Evolutionary conservation across 1,284 basidiomycete species (phyloP), one percentile per base, ranked within the genome.

Genomic region (Ganoderma resinaceum): DNA sequence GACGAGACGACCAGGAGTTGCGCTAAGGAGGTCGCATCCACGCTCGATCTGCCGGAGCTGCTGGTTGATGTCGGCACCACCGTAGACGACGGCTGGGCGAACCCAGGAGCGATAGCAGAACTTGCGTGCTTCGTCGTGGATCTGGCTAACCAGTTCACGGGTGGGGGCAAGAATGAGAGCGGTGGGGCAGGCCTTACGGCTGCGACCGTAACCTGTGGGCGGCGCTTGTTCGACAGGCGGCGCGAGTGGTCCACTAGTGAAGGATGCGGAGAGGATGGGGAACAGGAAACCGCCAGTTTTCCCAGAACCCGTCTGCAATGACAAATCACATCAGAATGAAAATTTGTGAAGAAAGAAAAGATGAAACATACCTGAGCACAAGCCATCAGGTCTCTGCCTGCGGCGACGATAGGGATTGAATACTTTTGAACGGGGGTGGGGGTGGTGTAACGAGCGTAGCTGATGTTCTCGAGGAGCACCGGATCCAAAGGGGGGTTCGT

Each of bases 71-170:
- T 99, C 97, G 73, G 98, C 97, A 83, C 98, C 98, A 79, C 98
- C 98, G 82, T 99, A 99, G 33, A 99, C 98, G 66, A 99, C 98
- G 71, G 98, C 98, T 61, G 97, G 97, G 77, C 95, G 94, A 70
- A 99, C 97, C 98, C 98, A 99, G 46, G 98, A 99, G 70, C 98
- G 95, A 83, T 99, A 99, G 61, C 97, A 95, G 77, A 99, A 99
- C 85, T 99, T 99, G 82, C 97, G 93, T 35, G 97, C 97, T 83
- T 99, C 98, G 8, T 99, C 98, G 81, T 99, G 96, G 77, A 99
- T 99, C 85, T 99, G 98, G 74, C 95, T 98, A 74, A 99, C 97
- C 67, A 99, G 91, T 83, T 99, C 97, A 80, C 97, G 97, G 53
- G 97, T 99, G 40, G 97, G 97, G 11, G 97, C 98, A 67, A 99